phyloP scores from a whole-genome alignment of 2,329 filamentous ascomycete species.

The Capronia coronata region DNA sequence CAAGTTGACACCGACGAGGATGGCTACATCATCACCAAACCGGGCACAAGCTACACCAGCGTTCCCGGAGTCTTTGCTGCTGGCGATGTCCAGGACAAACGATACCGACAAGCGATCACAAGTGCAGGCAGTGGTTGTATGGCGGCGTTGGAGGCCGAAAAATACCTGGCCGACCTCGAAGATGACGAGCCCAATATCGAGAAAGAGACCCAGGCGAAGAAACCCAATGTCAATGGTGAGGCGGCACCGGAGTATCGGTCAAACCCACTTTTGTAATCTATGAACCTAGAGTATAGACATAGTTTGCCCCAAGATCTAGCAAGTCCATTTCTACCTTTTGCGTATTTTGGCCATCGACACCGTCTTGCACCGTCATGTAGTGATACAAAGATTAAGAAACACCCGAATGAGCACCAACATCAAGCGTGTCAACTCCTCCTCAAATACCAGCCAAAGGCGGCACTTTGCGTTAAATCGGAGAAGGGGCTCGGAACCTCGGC shows the following conservation, averaged over 20 bases:
- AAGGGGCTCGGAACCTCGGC: conserved; percentile 85
- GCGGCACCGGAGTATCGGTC: conserved; percentile 54
- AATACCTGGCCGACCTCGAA: conserved; percentile 75
- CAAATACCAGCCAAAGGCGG: conserved; percentile 93
- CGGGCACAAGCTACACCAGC: conserved; percentile 82
- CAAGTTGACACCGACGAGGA: conserved; percentile 84
- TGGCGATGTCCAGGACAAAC: conserved; percentile 97
- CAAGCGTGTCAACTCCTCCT: conserved; percentile 56
- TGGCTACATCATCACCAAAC: conserved; percentile 82
- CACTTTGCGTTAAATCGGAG: conserved; percentile 59
- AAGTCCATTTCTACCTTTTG: not conserved
- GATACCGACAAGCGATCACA: conserved; percentile 94
- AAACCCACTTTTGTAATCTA: conserved; percentile 56
- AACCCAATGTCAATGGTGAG: conserved; percentile 47
- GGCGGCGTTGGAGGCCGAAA: conserved; percentile 92
- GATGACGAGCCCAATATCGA: conserved; percentile 40
- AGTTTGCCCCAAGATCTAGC: not conserved
- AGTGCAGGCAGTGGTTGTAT: conserved; percentile 94
- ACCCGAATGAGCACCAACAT: not conserved
- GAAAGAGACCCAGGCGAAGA: conserved; percentile 44
- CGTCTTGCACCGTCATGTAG: not conserved
- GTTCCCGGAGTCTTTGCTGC: conserved; percentile 91
- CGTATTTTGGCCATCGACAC: not conserved
- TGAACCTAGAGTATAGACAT: not conserved
- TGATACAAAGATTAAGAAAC: not conserved